Evolutionary conservation across 75 land plant species (phyloP).

Genomic region (Ceratopteris richardii): DNA sequence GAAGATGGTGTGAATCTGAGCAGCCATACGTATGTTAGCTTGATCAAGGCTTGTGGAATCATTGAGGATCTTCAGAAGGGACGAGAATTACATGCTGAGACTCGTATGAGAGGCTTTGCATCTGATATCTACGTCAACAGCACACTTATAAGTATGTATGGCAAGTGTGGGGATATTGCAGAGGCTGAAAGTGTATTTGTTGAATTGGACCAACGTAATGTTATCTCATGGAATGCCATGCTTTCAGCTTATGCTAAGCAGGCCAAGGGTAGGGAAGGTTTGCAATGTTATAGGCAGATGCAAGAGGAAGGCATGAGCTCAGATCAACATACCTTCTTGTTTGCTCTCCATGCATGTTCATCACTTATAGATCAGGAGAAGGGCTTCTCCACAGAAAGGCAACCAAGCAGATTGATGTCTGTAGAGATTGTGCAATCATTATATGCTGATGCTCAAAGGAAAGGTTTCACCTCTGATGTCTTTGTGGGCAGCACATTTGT

Average conservation of each 20-base stretch:
- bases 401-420: neutral
- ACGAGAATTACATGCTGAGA: slow-evolving; percentile 6
- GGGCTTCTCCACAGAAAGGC: neutral
- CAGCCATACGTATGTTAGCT: neutral
- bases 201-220: slow-evolving; percentile 18
- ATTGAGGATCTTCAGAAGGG: slow-evolving; percentile 3
- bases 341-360: slow-evolving; percentile 17
- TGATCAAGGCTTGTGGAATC: neutral
- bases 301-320: slow-evolving; percentile 5
- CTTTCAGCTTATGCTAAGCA: slow-evolving; percentile 7
- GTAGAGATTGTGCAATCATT: slow-evolving; percentile 7
- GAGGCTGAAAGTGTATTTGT: slow-evolving; percentile 32
- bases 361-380: slow-evolving; percentile 2
- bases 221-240: slow-evolving; percentile 15
- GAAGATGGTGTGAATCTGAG: slow-evolving; percentile 7
- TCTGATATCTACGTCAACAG: slow-evolving; percentile 21
- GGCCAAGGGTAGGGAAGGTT: slow-evolving; percentile 5
- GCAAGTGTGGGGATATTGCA: slow-evolving; percentile 21
- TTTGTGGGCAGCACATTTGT: slow-evolving; percentile 22
- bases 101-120: neutral
- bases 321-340: slow-evolving; percentile 17
- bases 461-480: slow-evolving; percentile 5
- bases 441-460: slow-evolving; percentile 11
- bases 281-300: slow-evolving; percentile 6
- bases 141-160: slow-evolving; percentile 31